phyloP scores from a whole-genome alignment of 2,329 filamentous ascomycete genomes.

The Trichoderma arundinaceum region DNA sequence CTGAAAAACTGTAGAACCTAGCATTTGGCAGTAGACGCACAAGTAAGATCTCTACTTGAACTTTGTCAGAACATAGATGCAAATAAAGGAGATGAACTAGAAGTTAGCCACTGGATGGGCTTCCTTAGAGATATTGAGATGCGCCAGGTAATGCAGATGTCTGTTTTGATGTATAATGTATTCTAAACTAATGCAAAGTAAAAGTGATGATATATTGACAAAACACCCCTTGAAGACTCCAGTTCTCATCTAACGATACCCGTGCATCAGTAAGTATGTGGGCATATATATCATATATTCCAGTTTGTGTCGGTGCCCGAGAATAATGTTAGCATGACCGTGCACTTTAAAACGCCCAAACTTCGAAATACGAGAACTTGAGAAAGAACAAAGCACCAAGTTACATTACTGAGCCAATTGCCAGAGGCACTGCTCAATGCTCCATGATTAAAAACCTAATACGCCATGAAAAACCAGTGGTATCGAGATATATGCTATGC shows the following conservation, averaged over 20 bases:
- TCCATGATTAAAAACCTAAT: constrained; percentile 28
- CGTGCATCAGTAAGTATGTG: constrained; percentile 20
- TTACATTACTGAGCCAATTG: background rate
- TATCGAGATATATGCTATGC: constrained; percentile 53
- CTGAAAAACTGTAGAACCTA: too few species aligned
- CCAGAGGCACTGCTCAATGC: constrained; percentile 10
- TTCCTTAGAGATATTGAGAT: too few species aligned
- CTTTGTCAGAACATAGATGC: background rate
- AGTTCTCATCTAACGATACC: constrained; percentile 15
- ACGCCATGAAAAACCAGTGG: constrained; percentile 45
- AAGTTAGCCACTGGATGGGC: too few species aligned
- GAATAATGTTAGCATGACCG: background rate
- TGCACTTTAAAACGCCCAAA: background rate
- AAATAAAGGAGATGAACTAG: too few species aligned
- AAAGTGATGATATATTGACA: constrained; percentile 21
- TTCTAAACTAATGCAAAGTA: constrained; percentile 23
- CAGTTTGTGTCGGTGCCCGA: background rate
- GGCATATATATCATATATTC: constrained; percentile 27
- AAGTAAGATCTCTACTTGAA: too few species aligned
- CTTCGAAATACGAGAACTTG: constrained; percentile 12
- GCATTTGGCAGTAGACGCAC: background rate
- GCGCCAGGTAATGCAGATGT: background rate
- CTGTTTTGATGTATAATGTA: constrained; percentile 11
- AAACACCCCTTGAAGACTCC: constrained; percentile 19
- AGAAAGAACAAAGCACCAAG: constrained; percentile 5